Evolutionary conservation across 345 rosid species (phyloP).

Genomic region (Syzygium oleosum): DNA sequence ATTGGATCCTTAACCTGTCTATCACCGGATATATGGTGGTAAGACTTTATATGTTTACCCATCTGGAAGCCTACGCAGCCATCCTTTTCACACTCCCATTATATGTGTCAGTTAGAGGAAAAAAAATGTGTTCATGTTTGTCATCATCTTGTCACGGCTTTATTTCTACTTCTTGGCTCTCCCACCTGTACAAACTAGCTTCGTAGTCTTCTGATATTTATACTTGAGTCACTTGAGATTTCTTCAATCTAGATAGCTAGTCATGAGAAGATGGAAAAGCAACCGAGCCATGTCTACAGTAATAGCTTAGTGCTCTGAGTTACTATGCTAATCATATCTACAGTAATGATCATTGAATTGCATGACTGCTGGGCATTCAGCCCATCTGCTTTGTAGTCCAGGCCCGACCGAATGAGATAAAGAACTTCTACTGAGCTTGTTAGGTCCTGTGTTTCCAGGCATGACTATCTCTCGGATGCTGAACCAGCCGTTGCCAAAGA

Average conservation of each 20-base stretch:
- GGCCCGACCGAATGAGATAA: neutral
- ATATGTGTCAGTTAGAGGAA: neutral
- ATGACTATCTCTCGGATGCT: constrained; percentile 43
- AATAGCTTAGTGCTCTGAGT: neutral
- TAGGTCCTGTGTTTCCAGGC: constrained; percentile 29
- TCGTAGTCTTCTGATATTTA: neutral
- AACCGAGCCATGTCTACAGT: neutral
- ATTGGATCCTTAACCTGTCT: neutral
- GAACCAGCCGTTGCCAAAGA: constrained; percentile 38
- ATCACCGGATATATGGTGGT: neutral
- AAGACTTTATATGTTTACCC: neutral
- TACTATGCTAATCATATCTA: neutral
- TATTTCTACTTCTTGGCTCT: neutral
- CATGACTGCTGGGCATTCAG: neutral
- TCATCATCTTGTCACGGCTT: neutral
- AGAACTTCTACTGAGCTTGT: neutral
- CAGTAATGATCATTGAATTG: neutral
- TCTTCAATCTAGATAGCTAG: neutral
- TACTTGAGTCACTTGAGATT: neutral
- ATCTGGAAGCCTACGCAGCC: neutral
- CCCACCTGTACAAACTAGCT: neutral
- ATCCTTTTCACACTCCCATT: neutral
- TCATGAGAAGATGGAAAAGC: neutral
- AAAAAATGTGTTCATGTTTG: neutral
- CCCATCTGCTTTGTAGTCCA: neutral